phyloP scores from a whole-genome alignment of 2,329 filamentous ascomycete species.

The Byssochlamys sp. region DNA sequence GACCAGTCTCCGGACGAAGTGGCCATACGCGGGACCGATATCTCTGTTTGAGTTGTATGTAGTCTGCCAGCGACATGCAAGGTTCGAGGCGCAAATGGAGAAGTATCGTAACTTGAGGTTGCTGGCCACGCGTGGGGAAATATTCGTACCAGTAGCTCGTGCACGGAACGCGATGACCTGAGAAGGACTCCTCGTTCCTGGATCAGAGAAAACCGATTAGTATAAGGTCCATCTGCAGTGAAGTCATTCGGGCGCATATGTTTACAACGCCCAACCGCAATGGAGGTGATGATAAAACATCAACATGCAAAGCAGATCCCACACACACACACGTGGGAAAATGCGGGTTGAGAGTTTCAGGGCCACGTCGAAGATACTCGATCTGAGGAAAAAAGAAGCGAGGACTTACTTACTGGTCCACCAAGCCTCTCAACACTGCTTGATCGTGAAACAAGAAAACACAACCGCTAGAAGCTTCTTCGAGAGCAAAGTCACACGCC shows the following conservation, averaged over 20 bases:
- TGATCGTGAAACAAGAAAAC: neutral
- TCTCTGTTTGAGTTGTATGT: neutral
- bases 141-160: neutral
- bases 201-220: neutral
- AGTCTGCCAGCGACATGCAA: neutral
- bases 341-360: neutral
- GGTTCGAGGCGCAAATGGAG: neutral
- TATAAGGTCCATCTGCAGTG: neutral
- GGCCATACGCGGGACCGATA: neutral
- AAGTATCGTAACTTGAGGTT: neutral
- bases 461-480: neutral
- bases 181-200: neutral
- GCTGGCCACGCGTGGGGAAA: neutral
- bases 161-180: neutral
- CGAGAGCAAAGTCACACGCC: neutral
- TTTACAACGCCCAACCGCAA: neutral
- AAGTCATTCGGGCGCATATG: neutral
- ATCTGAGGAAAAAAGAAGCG: neutral
- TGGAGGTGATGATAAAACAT: neutral
- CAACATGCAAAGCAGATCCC: neutral
- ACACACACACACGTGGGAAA: neutral
- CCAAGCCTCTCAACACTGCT: neutral
- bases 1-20: neutral
- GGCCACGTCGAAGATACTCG: neutral
- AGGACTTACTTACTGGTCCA: neutral